Evolutionary conservation across 2,329 filamentous ascomycete genomes (phyloP).

Genomic region (Penicillium nordicum): DNA sequence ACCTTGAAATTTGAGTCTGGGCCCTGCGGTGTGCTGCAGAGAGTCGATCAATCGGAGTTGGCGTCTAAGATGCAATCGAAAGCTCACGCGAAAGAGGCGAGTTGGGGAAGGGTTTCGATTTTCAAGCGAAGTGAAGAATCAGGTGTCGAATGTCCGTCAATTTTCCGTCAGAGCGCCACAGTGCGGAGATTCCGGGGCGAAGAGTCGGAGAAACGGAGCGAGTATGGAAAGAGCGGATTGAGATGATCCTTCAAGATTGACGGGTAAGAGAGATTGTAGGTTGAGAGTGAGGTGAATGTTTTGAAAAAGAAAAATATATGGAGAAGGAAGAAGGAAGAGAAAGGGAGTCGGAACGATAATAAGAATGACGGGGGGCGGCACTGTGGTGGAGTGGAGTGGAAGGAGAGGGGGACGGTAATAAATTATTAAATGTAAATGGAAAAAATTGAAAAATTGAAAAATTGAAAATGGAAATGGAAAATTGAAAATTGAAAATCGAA

Average conservation of each 20-base stretch:
- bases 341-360: conserved; percentile 25
- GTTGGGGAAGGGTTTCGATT: conserved; percentile 1
- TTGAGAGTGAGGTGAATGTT: not conserved
- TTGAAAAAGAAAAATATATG: not conserved
- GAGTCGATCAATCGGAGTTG: conserved; percentile 17
- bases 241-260: conserved; percentile 8
- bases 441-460: conserved; percentile 4
- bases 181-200: conserved; percentile 15
- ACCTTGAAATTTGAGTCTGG: conserved; percentile 13
- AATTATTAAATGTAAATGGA: conserved; percentile 19
- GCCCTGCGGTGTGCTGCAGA: conserved; percentile 19
- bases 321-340: conserved; percentile 8
- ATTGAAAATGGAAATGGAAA: conserved; percentile 7
- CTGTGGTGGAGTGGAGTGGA: conserved; percentile 22
- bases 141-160: conserved; percentile 9
- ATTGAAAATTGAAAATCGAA: conserved; percentile 19
- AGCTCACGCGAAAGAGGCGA: conserved; percentile 6
- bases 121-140: conserved; percentile 8
- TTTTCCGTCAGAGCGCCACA: conserved; percentile 18
- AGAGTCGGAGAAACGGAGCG: conserved; percentile 1
- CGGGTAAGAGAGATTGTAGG: not conserved
- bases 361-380: conserved; percentile 28
- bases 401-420: conserved; percentile 24
- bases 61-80: conserved; percentile 21
- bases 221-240: conserved; percentile 19